A percentile compares a stretch with the other conserved stretches of the same genome.
phyloP scores from a whole-genome alignment of 2,329 filamentous ascomycete genomes.

The Simplicillium sp. region DNA sequence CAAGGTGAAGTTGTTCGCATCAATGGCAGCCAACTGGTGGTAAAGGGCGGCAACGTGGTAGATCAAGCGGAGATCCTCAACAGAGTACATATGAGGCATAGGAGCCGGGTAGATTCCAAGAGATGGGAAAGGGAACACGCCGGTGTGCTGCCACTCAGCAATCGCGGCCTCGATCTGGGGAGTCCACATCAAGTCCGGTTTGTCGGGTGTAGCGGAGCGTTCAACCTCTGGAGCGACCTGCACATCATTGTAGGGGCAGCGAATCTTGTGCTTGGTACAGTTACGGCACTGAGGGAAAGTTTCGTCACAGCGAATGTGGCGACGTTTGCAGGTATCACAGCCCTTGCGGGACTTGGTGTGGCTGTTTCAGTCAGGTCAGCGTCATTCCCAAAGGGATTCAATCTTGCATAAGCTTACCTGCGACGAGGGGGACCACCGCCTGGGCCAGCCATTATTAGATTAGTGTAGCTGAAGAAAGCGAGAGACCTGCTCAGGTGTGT shows the following conservation, averaged over 20 bases:
- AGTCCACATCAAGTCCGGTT: constrained; percentile 71
- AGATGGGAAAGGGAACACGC: constrained; percentile 76
- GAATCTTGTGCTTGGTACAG: constrained; percentile 97
- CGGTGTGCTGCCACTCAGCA: constrained; percentile 73
- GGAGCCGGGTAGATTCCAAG: constrained; percentile 68
- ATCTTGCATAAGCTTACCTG: constrained; percentile 33
- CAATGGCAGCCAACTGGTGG: constrained; percentile 66
- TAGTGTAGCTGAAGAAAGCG: constrained; percentile 15
- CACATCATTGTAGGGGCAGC: constrained; percentile 94
- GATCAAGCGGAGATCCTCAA: constrained; percentile 77
- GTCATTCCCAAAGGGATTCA: neutral
- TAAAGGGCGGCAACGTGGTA: constrained; percentile 85
- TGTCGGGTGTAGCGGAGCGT: constrained; percentile 50
- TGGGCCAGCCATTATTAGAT: constrained; percentile 71
- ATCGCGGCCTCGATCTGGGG: constrained; percentile 76
- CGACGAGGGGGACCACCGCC: constrained; percentile 83
- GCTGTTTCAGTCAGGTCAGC: constrained; percentile 36
- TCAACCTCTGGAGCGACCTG: constrained; percentile 54
- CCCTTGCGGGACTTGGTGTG: constrained; percentile 99
- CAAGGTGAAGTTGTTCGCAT: constrained; percentile 75
- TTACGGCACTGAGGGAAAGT: constrained; percentile 97
- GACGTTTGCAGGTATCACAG: constrained; percentile 94
- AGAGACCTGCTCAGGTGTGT: no score
- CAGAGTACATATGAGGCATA: constrained; percentile 61
- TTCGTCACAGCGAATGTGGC: constrained; percentile 96